Base-by-base conservation (phyloP, 1,139 yeast genomes). In the Yamadazyma aaseri region DNA sequence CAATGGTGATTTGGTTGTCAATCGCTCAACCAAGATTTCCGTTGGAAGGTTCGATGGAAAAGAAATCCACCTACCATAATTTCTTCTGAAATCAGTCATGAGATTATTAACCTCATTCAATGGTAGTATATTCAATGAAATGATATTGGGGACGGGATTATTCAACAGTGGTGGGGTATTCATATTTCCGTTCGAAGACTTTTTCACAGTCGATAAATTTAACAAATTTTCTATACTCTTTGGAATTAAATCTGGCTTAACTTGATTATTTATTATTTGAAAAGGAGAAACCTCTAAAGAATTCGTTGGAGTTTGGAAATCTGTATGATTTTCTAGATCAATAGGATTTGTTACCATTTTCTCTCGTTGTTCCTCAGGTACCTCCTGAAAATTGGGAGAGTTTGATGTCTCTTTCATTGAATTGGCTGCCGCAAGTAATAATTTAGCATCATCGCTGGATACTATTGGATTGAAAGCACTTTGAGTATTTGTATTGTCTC, bases 41-140 rank as follows among this genome's bases (percentile, higher is more conserved):
- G 82, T 71, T 2, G 79, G 58, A 24, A 75, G 54, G 16, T 63
- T 63, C 28, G 73, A 71, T 0, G 92, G 89, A 35, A 85, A 78
- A 39, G 86, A 79, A 3, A 83, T 81, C 95, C 95, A 85, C 26
- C 86, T 64, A 7, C 89, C 87, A 49, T 81, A 84, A 48, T 83
- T 72, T 37, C 79, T 73, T 32, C 85, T 62, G 51, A 85, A 85
- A 35, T 73, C 75, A 34, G 69, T 67, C 45, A 85, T 57, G 26
- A 84, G 55, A 21, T 65, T 68, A 6, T 69, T 49, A 0, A 76
- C 76, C 45, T 81, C 80, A 3, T 56, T 55, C 31, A 67, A 55
- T 0, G 77, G 53, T n/a, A 85, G 47, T 6, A 83, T 60, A 2
- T 77, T 76, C 24, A 70, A 46, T 1, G 68, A 47, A 2, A 81